phyloP scores from a whole-genome alignment of 371 early-diverging fungal species.

The Lichtheimia ornata region DNA sequence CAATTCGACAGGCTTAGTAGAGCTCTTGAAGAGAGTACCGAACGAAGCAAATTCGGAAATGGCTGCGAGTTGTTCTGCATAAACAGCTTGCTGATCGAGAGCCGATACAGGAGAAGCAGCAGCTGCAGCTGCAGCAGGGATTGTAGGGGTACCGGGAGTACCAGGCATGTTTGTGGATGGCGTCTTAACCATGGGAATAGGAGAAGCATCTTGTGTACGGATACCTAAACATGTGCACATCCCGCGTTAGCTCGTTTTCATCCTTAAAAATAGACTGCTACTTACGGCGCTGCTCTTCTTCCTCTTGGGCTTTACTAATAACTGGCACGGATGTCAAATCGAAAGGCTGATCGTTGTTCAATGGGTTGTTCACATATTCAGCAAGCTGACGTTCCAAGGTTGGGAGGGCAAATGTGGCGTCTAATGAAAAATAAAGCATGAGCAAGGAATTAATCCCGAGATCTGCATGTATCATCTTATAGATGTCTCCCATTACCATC shows the following conservation, averaged over 20 bases:
- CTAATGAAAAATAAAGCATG: constrained; percentile 25
- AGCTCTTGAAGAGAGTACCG: constrained; percentile 86
- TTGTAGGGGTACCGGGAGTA: constrained; percentile 18
- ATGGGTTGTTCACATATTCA: constrained; percentile 74
- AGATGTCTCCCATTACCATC: constrained; percentile 46
- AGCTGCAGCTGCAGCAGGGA: constrained; percentile 18
- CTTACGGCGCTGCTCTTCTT: constrained; percentile 58
- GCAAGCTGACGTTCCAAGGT: constrained; percentile 86
- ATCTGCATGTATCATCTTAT: not conserved
- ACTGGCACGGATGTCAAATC: constrained; percentile 81
- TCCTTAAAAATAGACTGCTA: constrained; percentile 10
- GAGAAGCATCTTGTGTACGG: constrained; percentile 31
- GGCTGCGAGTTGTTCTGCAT: constrained; percentile 74
- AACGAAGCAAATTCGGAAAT: constrained; percentile 84
- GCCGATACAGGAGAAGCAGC: constrained; percentile 33
- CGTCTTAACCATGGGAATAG: constrained; percentile 34
- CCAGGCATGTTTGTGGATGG: constrained; percentile 21
- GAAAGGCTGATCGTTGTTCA: constrained; percentile 67
- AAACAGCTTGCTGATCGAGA: constrained; percentile 68
- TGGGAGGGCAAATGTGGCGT: constrained; percentile 84
- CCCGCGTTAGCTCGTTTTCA: not conserved
- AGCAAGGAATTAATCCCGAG: not conserved
- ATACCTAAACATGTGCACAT: constrained; percentile 12
- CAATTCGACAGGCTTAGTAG: constrained; percentile 73
- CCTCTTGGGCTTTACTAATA: constrained; percentile 81